Evolutionary conservation across 1,284 basidiomycete species (phyloP), one percentile per base, ranked within the genome.

Genomic region (Polyporus tsugae): DNA sequence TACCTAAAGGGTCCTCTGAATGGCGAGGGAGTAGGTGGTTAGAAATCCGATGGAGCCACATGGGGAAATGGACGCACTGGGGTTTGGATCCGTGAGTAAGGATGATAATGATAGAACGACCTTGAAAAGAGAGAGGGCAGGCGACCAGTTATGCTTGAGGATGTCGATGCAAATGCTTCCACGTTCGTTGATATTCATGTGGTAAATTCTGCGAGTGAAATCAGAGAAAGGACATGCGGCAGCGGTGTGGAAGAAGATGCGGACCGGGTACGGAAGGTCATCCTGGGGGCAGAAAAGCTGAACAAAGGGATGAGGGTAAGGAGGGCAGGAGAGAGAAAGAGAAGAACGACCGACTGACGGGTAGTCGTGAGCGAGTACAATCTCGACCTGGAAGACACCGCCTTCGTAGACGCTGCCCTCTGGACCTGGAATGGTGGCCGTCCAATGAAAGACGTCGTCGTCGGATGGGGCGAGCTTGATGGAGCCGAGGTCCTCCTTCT

Each of bases 111-210:
- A 95, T 17, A 96, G 87, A 79, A 97, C 90, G 76, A 96, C 93
- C 83, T 97, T 97, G 85, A 94, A 96, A 52, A 97, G 83, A 1
- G 95, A 96, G 39, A 97, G 82, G 0, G 95, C 95, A 2, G 95
- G 95, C 0, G 94, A 95, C 95, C 95, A 97, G 73, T 94, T 93
- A 74, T 89, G 87, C 81, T 97, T 96, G 70, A 96, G 86, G 60
- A 96, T 93, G 80, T 96, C 91, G 72, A 92, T 91, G 75, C 91
- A 93, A 63, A 93, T 88, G 72, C 83, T 85, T 57, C 91, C 91
- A 62, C 87, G 86, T 63, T 92, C 90, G 65, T 91, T 91, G 67
- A 97, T 94, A 77, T 97, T 97, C 92, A 96, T 96, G 76, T 97
- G 95, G 77, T 96, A 96, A 78, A 96, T 95, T 76, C 93, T 95